Evolutionary conservation across 495 filamentous ascomycete genomes (phyloP), one percentile per base, ranked within the genome.

Genomic region (Pyrenula aspistea): DNA sequence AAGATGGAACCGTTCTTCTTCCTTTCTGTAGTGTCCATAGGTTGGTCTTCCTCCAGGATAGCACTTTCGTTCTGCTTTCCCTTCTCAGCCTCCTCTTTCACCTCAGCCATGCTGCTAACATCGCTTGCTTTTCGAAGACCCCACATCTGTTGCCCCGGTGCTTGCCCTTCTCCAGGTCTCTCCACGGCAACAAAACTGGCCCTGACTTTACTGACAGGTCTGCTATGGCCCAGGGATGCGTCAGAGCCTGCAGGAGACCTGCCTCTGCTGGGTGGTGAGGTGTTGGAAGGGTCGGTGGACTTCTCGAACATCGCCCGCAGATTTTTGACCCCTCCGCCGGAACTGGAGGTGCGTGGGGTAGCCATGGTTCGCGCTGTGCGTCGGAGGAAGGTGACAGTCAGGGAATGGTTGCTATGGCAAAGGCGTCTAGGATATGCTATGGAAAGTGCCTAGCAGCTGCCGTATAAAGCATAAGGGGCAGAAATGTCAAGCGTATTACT

Each of bases 251-350:
- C 83, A 56, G 87, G 85, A 48, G 87, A 88, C 65, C 85, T 79
- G 57, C 88, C 88, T 66, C 87, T 83, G 57, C 86, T 82, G 25
- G 85, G 84, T 55, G 86, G 82, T 50, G 82, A 83, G 11, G 70
- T 68, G 42, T 24, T 61, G n/a, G n/a, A 24, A 52, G n/a, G 19
- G 55, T 72, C 77, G 47, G 77, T 76, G 61, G 77, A 78, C 64
- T 80, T 82, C 76, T 96, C 91, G 67, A 96, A 96, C 77, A 88
- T 89, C 62, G 91, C 91, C 56, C 89, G 81, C 58, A 96, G 81
- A 72, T 86, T 89, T 67, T 79, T 75, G 59, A 86, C 80, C 51
- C 81, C 82, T 53, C 76, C 74, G 53, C 71, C 72, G 59, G 74
- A 68, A 48, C 69, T 72, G 61, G 67, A 42, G 31, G 31, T 42